Conservation (phyloP, 2,329 filamentous ascomycete species). For the Canariomyces notabilis region DNA sequence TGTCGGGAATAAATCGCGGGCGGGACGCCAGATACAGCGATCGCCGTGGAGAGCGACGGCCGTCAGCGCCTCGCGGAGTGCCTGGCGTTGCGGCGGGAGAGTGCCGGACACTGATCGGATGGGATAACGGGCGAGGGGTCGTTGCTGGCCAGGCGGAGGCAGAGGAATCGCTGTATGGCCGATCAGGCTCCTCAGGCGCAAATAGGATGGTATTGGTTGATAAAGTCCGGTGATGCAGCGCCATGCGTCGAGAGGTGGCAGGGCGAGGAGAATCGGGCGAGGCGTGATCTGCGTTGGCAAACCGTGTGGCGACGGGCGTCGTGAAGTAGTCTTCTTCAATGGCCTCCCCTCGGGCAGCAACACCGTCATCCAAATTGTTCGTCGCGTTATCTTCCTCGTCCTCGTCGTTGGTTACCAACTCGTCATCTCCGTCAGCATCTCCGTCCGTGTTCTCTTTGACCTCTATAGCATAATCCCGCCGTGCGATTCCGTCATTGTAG, state of each 20-base stretch:
- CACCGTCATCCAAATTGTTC: slow-evolving; percentile 34
- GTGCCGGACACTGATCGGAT: slow-evolving; percentile 36
- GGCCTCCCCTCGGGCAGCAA: slow-evolving; percentile 24
- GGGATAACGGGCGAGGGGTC: slow-evolving; percentile 28
- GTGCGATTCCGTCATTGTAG: slow-evolving; percentile 28
- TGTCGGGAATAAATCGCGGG: slow-evolving; percentile 51
- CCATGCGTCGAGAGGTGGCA: slow-evolving; percentile 29
- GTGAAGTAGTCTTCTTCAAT: slow-evolving; percentile 50
- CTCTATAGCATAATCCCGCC: slow-evolving; percentile 40
- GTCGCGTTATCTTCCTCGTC: slow-evolving; percentile 51
- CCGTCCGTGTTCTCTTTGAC: slow-evolving; percentile 67
- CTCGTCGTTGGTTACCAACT: slow-evolving; percentile 77
- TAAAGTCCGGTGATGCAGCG: slow-evolving; percentile 63
- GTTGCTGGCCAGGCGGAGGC: slow-evolving; percentile 35
- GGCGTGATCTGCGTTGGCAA: slow-evolving; percentile 31
- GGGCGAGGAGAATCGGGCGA: slow-evolving; percentile 29
- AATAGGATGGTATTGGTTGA: slow-evolving; percentile 83
- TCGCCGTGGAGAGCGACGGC: slow-evolving; percentile 46
- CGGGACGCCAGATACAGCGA: slow-evolving; percentile 42
- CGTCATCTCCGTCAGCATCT: slow-evolving; percentile 84
- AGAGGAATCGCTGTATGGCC: slow-evolving; percentile 38
- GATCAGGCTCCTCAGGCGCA: slow-evolving; percentile 55
- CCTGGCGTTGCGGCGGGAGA: slow-evolving; percentile 35
- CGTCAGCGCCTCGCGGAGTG: slow-evolving; percentile 23
- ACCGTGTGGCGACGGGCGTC: slow-evolving; percentile 42